These are phyloP conservation scores for Vaccinium vitisidaea DNA, from an alignment of 148 eudicot species.

Conservation along the genomic window DNA sequence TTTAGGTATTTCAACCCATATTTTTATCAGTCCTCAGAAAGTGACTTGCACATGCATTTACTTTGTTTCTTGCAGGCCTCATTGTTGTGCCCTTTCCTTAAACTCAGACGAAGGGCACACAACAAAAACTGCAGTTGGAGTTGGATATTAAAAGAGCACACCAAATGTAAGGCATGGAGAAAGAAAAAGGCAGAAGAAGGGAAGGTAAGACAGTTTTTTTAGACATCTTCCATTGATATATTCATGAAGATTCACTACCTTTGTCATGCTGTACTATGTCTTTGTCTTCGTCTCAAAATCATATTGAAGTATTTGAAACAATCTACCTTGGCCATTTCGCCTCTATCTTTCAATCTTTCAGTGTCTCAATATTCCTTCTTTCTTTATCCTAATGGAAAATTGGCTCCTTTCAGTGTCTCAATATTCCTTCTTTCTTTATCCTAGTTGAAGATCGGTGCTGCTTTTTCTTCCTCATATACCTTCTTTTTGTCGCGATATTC, in stretches of 20 bases:
- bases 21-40: background rate
- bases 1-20: background rate
- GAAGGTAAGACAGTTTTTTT: background rate
- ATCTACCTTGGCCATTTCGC: background rate
- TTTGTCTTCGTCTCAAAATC: constrained; percentile 16
- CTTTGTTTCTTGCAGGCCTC: background rate
- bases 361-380: background rate
- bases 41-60: background rate
- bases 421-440: background rate
- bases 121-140: constrained; percentile 7
- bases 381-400: background rate
- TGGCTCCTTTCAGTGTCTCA: background rate
- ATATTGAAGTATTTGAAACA: background rate
- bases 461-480: background rate
- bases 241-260: constrained; percentile 22
- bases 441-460: background rate
- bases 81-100: background rate
- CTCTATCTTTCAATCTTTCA: background rate
- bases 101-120: constrained; percentile 18
- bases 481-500: background rate
- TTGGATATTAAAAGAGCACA: background rate
- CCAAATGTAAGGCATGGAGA: background rate
- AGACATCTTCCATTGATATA: constrained; percentile 1
- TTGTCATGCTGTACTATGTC: constrained; percentile 20
- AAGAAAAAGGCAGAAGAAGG: background rate